Conservation (phyloP, 75 land plant species). For the Sequoia sempervirens region DNA sequence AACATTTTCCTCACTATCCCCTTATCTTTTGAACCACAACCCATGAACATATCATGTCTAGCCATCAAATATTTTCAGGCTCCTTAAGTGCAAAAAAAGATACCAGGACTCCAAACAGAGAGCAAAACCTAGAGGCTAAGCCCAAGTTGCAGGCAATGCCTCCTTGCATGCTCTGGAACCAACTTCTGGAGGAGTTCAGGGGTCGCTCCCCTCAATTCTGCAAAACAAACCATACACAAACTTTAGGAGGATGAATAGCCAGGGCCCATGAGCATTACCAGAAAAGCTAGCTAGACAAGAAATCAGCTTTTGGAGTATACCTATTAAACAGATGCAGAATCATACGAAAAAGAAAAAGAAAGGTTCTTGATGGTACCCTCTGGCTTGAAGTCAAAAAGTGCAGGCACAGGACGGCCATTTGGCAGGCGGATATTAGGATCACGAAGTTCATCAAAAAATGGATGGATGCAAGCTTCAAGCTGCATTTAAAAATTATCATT, state of each 20-base stretch:
- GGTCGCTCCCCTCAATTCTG: conserved; percentile 72
- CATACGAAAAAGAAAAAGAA: neutral
- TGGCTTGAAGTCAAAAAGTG: conserved; percentile 49
- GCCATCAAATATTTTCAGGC: conserved; percentile 1
- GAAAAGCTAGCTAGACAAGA: neutral
- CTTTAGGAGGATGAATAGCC: neutral
- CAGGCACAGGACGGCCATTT: conserved; percentile 50
- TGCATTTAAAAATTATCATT: conserved; percentile 14
- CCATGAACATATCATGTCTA: conserved; percentile 3
- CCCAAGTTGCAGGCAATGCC: conserved; percentile 29
- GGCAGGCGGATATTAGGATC: conserved; percentile 41
- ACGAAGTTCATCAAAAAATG: conserved; percentile 50
- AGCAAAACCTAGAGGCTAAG: neutral
- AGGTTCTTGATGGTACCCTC: conserved; percentile 10
- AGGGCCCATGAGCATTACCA: neutral
- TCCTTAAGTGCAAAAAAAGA: conserved; percentile 4
- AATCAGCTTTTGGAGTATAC: neutral
- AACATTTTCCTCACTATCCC: neutral
- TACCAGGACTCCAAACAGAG: neutral
- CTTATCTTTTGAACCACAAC: neutral
- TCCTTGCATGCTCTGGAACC: conserved; percentile 78
- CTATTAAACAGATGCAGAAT: neutral
- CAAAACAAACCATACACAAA: neutral
- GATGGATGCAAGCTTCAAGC: conserved; percentile 55
- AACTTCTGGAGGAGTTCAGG: conserved; percentile 58